phyloP scores from a whole-genome alignment of 2,329 filamentous ascomycete genomes.

The Aspergillus latus region DNA sequence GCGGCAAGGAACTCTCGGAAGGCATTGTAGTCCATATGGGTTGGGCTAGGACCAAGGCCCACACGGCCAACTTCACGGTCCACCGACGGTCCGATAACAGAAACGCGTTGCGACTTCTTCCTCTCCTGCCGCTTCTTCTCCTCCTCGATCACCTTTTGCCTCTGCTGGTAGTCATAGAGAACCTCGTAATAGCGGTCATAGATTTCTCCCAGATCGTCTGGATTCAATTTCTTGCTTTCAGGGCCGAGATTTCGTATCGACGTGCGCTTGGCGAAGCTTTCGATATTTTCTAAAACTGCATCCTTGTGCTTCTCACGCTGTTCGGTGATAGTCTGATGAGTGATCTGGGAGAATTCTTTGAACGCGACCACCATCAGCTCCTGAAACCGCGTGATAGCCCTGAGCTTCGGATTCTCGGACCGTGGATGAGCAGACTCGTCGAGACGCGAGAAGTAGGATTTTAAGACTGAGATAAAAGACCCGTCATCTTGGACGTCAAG shows the following conservation, averaged over 20 bases:
- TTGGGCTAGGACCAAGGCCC: slow-evolving; percentile 83
- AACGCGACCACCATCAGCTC: slow-evolving; percentile 99
- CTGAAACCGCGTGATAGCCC: slow-evolving; percentile 92
- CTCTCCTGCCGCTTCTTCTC: slow-evolving; percentile 65
- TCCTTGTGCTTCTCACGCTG: slow-evolving; percentile 90
- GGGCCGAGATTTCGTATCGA: slow-evolving; percentile 93
- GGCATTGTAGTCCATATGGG: slow-evolving; percentile 94
- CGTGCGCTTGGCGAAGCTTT: slow-evolving; percentile 94
- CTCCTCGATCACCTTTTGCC: slow-evolving; percentile 75
- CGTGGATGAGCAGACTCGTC: slow-evolving; percentile 95
- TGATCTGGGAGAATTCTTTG: slow-evolving; percentile 95
- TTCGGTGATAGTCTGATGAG: slow-evolving; percentile 87
- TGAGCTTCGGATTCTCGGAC: slow-evolving; percentile 90
- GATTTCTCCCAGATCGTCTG: slow-evolving; percentile 81
- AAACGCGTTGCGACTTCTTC: slow-evolving; percentile 51
- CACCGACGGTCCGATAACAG: slow-evolving; percentile 47
- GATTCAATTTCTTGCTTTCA: slow-evolving; percentile 85
- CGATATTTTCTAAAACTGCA: slow-evolving; percentile 89
- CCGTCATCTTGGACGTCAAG: slow-evolving; percentile 92
- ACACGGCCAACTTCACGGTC: slow-evolving; percentile 80
- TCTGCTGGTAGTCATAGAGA: slow-evolving; percentile 86
- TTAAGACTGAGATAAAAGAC: slow-evolving; percentile 93
- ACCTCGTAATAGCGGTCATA: slow-evolving; percentile 95
- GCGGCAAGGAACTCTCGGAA: slow-evolving; percentile 91
- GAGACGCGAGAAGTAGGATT: slow-evolving; percentile 87